Conservation (phyloP, 1,284 basidiomycete genomes). For the Cutaneotrichosporon cutaneum region DNA sequence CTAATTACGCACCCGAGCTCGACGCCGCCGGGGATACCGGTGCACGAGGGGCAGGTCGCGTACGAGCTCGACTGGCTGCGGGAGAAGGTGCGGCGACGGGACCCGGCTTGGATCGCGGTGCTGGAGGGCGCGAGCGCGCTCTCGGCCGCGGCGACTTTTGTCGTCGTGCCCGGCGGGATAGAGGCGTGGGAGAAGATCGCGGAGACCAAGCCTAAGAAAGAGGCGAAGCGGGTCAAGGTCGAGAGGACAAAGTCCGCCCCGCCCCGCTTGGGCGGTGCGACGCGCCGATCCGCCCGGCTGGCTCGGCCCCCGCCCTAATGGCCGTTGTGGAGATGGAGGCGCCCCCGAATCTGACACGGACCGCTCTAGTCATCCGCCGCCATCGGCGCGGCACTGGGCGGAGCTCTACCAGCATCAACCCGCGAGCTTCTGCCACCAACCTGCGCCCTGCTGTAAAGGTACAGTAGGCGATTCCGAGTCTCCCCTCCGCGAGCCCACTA, state of each 20-base stretch:
- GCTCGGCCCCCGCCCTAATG: too few species aligned
- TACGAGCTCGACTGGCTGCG: slow-evolving; percentile 13
- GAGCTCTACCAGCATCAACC: too few species aligned
- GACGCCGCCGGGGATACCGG: not conserved
- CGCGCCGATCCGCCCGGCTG: too few species aligned
- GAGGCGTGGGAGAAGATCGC: slow-evolving; percentile 16
- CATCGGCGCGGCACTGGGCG: too few species aligned
- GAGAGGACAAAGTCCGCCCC: not conserved
- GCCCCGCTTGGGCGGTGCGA: too few species aligned
- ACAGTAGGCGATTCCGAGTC: too few species aligned
- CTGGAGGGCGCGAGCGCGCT: not conserved
- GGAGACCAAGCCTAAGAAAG: not conserved
- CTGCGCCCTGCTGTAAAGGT: too few species aligned
- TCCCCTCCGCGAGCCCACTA: too few species aligned
- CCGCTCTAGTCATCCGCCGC: too few species aligned
- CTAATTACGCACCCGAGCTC: slow-evolving; percentile 4
- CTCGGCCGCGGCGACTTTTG: not conserved
- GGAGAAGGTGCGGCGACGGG: slow-evolving; percentile 7
- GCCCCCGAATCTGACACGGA: too few species aligned
- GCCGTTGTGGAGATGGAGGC: too few species aligned
- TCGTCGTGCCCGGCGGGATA: slow-evolving; percentile 9
- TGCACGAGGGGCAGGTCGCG: slow-evolving; percentile 7
- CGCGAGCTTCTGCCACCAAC: too few species aligned
- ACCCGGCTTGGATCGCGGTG: slow-evolving; percentile 4
- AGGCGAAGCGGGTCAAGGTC: not conserved